Percentiles rank a stretch among this genome's conserved stretches.
phyloP scores from a whole-genome alignment of 805 yeast genomes.

The Candida multigemmis region DNA sequence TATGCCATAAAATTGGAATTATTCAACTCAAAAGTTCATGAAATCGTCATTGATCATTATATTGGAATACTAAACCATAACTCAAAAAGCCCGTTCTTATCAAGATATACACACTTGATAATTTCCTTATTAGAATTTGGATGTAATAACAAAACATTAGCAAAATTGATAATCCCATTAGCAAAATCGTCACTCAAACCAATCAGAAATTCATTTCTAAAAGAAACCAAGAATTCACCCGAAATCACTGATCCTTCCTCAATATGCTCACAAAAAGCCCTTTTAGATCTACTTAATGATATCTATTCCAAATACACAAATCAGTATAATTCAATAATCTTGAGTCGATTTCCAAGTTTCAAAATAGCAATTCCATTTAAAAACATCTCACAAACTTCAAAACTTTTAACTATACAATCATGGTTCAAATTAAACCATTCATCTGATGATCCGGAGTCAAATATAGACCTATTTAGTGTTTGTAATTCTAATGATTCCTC shows the following conservation, averaged over 20 bases:
- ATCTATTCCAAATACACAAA: constrained; percentile 12
- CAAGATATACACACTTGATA: constrained; percentile 14
- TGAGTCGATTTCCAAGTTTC: constrained; percentile 6
- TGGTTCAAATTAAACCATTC: constrained; percentile 27
- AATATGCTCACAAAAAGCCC: constrained; percentile 6
- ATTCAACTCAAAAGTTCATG: constrained; percentile 9
- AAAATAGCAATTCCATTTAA: constrained; percentile 14
- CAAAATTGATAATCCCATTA: constrained; percentile 11
- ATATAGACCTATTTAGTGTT: constrained; percentile 14
- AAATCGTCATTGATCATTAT: constrained; percentile 11
- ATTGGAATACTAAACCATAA: constrained; percentile 2
- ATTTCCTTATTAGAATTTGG: constrained; percentile 24
- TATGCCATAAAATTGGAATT: constrained; percentile 16
- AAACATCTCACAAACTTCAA: constrained; percentile 8
- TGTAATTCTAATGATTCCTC: constrained; percentile 16
- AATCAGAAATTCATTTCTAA: constrained; percentile 1
- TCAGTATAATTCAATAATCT: constrained; percentile 19
- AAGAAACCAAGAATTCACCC: not conserved
- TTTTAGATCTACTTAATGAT: constrained; percentile 14
- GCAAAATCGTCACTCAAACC: too few relatives aligned
- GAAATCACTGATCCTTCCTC: constrained; percentile 1
- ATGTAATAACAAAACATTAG: constrained; percentile 13
- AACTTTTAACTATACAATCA: constrained; percentile 24
- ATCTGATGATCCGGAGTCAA: constrained; percentile 5
- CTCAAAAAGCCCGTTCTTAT: constrained; percentile 7